Evolutionary conservation across 257 asterid species (phyloP).

Genomic region (Nicotiana attenuata): DNA sequence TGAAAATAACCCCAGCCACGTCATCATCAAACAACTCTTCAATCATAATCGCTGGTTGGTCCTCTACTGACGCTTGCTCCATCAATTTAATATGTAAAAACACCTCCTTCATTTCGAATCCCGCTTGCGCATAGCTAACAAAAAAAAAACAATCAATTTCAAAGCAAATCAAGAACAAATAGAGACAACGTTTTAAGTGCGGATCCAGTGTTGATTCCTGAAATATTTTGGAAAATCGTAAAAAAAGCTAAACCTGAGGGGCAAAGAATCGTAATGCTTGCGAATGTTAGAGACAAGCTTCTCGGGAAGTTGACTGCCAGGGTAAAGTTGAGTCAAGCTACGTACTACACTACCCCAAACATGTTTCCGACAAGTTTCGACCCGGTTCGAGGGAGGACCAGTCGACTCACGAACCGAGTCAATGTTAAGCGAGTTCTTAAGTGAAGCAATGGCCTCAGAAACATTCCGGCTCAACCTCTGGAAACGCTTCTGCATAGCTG

Average conservation of each 20-base stretch:
- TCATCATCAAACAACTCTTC: conserved; percentile 72
- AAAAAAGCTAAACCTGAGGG: conserved; percentile 47
- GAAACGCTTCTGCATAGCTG: conserved; percentile 74
- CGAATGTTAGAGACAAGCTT: conserved; percentile 87
- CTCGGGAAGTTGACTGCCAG: conserved; percentile 95
- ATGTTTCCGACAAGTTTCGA: conserved; percentile 56
- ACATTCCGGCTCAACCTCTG: conserved; percentile 84
- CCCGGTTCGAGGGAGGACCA: conserved; percentile 28
- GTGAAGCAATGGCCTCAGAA: conserved; percentile 92
- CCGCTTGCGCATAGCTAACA: conserved; percentile 80
- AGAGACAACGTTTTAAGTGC: too few species aligned
- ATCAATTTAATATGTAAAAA: conserved; percentile 87
- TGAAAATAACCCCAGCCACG: conserved; percentile 47
- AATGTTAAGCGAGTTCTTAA: conserved; percentile 70
- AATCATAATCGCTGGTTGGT: conserved; percentile 72
- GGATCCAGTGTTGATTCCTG: too few species aligned
- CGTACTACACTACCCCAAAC: conserved; percentile 88
- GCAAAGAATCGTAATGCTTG: conserved; percentile 92
- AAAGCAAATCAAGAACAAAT: too few species aligned
- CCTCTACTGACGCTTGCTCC: conserved; percentile 75
- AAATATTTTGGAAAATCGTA: too few species aligned
- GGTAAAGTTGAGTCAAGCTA: conserved; percentile 92
- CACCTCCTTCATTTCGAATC: conserved; percentile 95
- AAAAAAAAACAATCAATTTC: not conserved
- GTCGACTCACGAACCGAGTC: conserved; percentile 67